Evolutionary conservation across 192 early-diverging fungal genomes (phyloP).

Genomic region (Coemansia sp.): DNA sequence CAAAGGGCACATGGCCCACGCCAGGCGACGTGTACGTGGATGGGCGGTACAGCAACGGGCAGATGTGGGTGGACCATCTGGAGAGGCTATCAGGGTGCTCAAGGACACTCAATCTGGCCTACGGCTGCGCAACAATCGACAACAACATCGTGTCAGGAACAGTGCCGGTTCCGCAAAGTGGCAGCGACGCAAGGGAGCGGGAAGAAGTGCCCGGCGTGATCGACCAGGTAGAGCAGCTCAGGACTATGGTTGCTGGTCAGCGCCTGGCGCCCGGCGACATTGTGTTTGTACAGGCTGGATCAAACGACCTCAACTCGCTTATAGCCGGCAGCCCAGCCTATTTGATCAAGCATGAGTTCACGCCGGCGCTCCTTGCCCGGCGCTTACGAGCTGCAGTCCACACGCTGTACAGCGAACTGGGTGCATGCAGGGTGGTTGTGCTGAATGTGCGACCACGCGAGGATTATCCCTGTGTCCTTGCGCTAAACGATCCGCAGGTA

Average conservation of each 20-base stretch:
- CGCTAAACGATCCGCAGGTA: slow-evolving; percentile 11
- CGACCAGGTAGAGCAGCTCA: slow-evolving; percentile 25
- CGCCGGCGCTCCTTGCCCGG: slow-evolving; percentile 23
- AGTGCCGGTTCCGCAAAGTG: slow-evolving; percentile 35
- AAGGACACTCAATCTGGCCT: slow-evolving; percentile 25
- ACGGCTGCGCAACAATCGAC: slow-evolving; percentile 51
- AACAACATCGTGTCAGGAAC: slow-evolving; percentile 36
- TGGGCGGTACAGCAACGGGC: slow-evolving; percentile 45
- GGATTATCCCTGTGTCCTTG: slow-evolving; percentile 40
- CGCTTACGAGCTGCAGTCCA: slow-evolving; percentile 17
- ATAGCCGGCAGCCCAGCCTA: slow-evolving; percentile 18
- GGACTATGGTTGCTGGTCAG: not conserved
- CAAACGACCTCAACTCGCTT: slow-evolving; percentile 50
- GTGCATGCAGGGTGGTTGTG: slow-evolving; percentile 29
- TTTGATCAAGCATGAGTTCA: slow-evolving; percentile 16
- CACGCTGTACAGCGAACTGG: slow-evolving; percentile 13
- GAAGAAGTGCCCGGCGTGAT: slow-evolving; percentile 28
- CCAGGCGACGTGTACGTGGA: slow-evolving; percentile 33
- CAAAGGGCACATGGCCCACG: slow-evolving; percentile 17
- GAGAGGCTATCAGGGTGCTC: slow-evolving; percentile 5
- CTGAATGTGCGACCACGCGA: slow-evolving; percentile 49
- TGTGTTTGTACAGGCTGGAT: slow-evolving; percentile 46
- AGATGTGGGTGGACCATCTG: slow-evolving; percentile 43
- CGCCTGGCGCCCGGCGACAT: slow-evolving; percentile 23
- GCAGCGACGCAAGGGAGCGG: slow-evolving; percentile 7